Evolutionary conservation across 78 protist genomes (phyloP).

Genomic region (Dictyostelium citrinum): DNA sequence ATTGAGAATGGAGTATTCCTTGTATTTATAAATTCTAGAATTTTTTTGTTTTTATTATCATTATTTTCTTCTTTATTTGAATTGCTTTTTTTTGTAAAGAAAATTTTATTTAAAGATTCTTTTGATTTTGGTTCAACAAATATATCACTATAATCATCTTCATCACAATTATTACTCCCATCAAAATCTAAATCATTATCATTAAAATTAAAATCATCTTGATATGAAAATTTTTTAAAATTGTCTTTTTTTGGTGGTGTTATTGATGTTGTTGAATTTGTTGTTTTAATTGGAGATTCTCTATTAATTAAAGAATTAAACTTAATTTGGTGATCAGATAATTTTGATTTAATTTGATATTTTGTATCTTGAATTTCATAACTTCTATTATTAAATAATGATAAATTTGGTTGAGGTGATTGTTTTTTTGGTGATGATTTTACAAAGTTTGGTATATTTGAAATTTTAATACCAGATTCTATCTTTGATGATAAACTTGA

Average conservation of each 20-base stretch:
- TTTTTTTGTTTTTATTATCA: background rate
- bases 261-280: background rate
- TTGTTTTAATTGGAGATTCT: background rate
- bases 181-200: background rate
- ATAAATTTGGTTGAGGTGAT: background rate
- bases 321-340: background rate
- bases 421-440: background rate
- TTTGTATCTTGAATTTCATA: background rate
- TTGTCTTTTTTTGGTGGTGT: background rate
- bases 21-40: background rate
- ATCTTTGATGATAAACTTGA: conserved; percentile 21
- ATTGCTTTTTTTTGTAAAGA: background rate
- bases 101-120: background rate
- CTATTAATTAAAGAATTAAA: conserved; percentile 30
- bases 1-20: background rate
- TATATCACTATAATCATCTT: background rate
- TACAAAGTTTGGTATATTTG: background rate
- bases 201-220: background rate
- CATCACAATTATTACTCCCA: background rate
- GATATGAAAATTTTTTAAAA: background rate
- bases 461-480: background rate
- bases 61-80: background rate
- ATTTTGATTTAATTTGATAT: background rate
- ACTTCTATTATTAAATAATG: background rate
- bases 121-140: conserved; percentile 3